These are phyloP conservation scores for Xylariaceae sp. DNA, from an alignment of 2,329 filamentous ascomycete genomes.

Conservation along the genomic window DNA sequence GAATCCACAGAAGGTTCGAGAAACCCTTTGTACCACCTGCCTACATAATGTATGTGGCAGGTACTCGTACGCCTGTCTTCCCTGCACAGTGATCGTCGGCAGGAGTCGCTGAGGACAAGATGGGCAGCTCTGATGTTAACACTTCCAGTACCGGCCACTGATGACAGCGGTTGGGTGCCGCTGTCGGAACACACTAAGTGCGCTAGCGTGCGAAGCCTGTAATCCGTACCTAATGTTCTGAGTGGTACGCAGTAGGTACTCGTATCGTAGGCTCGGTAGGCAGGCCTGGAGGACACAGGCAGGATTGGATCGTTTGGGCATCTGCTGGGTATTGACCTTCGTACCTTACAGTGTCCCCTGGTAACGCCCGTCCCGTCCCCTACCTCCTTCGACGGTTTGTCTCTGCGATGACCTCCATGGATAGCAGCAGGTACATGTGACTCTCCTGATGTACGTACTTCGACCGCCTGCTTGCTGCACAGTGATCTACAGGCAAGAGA, in stretches of 20 bases:
- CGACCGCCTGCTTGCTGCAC: background rate
- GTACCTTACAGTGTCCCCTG: background rate
- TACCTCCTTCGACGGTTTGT: no score
- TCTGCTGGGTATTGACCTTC: background rate
- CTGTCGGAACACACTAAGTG: constrained; percentile 22
- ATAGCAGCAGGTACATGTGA: background rate
- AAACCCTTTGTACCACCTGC: constrained; percentile 27
- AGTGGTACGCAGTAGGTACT: background rate
- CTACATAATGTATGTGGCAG: no score
- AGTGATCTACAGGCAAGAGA: background rate
- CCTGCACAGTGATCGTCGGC: background rate
- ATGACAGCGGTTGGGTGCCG: constrained; percentile 22
- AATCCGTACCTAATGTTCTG: background rate
- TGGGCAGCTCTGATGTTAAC: no score
- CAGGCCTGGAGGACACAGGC: constrained; percentile 17
- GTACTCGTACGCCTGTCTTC: background rate
- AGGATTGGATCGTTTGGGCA: background rate
- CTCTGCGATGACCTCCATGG: background rate
- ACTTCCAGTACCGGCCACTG: background rate
- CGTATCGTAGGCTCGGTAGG: background rate
- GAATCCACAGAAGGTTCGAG: constrained; percentile 43
- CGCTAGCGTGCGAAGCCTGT: background rate
- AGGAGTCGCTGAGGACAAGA: background rate
- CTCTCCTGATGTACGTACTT: background rate
- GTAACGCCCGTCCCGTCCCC: no score